phyloP scores from a whole-genome alignment of 139 green algal species.

The Pseudopediastrum boryanum region DNA sequence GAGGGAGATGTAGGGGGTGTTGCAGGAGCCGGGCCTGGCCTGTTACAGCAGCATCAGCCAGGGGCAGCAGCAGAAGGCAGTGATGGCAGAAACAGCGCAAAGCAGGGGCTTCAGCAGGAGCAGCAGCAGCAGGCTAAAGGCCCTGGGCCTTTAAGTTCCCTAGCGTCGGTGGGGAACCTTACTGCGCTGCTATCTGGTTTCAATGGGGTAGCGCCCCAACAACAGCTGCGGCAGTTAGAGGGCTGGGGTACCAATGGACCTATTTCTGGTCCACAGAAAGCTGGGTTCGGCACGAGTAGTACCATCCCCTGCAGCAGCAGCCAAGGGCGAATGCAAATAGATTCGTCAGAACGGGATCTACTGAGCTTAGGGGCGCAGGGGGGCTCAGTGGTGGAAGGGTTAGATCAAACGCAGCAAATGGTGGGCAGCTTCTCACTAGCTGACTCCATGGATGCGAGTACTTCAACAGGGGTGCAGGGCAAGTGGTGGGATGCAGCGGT shows the following conservation, averaged over 20 bases:
- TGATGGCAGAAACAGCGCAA: too few species aligned
- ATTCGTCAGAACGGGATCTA: too few species aligned
- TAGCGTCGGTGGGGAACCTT: neutral
- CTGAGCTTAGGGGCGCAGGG: too few species aligned
- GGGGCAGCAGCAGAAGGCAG: too few species aligned
- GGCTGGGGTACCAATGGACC: neutral
- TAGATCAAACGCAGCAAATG: too few species aligned
- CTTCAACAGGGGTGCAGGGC: neutral
- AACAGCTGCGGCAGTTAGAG: neutral
- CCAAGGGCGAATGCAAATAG: too few species aligned
- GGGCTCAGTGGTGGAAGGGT: too few species aligned
- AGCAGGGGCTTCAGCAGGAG: too few species aligned
- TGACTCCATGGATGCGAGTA: neutral
- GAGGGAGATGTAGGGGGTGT: neutral
- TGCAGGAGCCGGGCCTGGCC: slow-evolving; percentile 11
- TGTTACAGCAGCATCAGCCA: neutral
- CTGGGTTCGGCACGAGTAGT: too few species aligned
- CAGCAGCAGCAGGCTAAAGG: neutral
- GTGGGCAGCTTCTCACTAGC: too few species aligned
- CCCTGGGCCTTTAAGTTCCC: neutral
- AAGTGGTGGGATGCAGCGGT: neutral
- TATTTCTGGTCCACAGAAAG: too few species aligned
- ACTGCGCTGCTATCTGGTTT: neutral
- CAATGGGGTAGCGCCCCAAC: neutral
- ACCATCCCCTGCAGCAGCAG: too few species aligned